Evolutionary conservation across 108 stramenopile genomes (phyloP).

Genomic region (Aurantiochytrium sp.): DNA sequence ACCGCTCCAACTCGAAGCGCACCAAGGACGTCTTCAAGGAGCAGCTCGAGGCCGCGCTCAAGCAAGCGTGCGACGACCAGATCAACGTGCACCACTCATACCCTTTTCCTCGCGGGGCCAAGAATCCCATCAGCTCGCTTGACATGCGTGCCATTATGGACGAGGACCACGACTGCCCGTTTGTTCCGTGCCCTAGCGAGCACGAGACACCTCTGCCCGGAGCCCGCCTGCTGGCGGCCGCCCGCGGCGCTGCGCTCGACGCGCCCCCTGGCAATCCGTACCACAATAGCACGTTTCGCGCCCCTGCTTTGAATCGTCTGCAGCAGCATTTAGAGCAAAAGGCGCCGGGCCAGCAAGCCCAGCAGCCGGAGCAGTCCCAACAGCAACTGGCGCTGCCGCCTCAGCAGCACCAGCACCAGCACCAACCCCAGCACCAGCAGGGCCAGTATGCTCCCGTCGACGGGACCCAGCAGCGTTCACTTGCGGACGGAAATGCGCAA

Average conservation of each 20-base stretch:
- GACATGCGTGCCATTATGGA: not conserved
- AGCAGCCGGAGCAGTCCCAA: not conserved
- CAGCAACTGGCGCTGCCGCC: too few species aligned
- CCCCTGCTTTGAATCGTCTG: too few species aligned
- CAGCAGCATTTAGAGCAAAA: too few species aligned
- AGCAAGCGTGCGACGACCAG: not conserved
- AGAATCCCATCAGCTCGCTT: not conserved
- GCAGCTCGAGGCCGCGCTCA: constrained; percentile 19
- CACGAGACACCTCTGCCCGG: too few species aligned
- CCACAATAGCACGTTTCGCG: too few species aligned
- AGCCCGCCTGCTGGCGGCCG: too few species aligned
- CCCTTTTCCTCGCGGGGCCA: not conserved
- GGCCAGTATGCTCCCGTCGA: not conserved
- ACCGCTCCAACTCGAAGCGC: constrained; percentile 22
- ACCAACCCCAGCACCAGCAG: not conserved
- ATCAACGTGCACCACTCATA: not conserved
- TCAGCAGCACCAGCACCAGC: too few species aligned
- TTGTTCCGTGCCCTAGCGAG: not conserved
- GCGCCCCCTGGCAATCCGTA: too few species aligned
- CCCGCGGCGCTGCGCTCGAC: too few species aligned
- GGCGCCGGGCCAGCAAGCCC: not conserved
- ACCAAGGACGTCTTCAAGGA: not conserved
- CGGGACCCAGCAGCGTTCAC: too few species aligned
- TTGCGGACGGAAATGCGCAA: too few species aligned
- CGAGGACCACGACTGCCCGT: not conserved